These are phyloP conservation scores for Pseudogymnoascus sp. DNA, from an alignment of 2,329 filamentous ascomycete genomes.

Conservation along the genomic window DNA sequence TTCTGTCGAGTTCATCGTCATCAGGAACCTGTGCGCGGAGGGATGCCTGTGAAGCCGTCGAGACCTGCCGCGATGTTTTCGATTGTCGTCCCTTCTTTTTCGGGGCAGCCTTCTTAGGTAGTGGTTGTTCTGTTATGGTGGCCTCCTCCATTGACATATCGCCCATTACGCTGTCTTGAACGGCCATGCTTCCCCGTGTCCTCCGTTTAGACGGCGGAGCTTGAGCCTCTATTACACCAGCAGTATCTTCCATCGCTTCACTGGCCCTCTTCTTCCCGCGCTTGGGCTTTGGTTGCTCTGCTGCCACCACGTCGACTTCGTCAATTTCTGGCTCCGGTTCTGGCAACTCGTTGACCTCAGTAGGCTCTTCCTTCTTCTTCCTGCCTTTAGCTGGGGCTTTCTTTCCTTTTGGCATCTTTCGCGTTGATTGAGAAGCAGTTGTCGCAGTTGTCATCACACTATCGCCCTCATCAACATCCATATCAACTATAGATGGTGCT, in stretches of 20 bases:
- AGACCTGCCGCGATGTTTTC: slow-evolving; percentile 39
- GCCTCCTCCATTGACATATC: slow-evolving; percentile 33
- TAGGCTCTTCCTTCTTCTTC: slow-evolving; percentile 48
- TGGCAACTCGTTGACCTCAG: slow-evolving; percentile 36
- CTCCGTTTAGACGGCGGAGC: slow-evolving; percentile 30
- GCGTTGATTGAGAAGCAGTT: slow-evolving; percentile 47
- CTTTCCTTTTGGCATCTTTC: slow-evolving; percentile 43
- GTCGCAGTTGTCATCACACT: slow-evolving; percentile 53
- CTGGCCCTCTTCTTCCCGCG: slow-evolving; percentile 56
- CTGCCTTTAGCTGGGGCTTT: slow-evolving; percentile 44
- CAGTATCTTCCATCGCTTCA: slow-evolving; percentile 38
- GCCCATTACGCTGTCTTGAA: slow-evolving; percentile 12
- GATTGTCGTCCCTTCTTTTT: slow-evolving; percentile 42
- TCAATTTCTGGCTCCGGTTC: slow-evolving; percentile 27
- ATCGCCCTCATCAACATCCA: slow-evolving; percentile 45
- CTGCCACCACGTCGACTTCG: slow-evolving; percentile 26
- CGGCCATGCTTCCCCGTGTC: slow-evolving; percentile 36
- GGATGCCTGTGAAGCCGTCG: slow-evolving; percentile 40
- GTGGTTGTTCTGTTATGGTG: slow-evolving; percentile 39
- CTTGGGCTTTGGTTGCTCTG: slow-evolving; percentile 16
- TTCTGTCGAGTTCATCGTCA: slow-evolving; percentile 59
- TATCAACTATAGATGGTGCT: slow-evolving; percentile 33
- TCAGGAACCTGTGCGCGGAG: slow-evolving; percentile 40
- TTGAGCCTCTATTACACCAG: slow-evolving; percentile 19
- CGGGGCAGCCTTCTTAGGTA: slow-evolving; percentile 43